These are phyloP conservation scores for Quercus bicolor DNA, from an alignment of 306 rosid species.

Conservation along the genomic window DNA sequence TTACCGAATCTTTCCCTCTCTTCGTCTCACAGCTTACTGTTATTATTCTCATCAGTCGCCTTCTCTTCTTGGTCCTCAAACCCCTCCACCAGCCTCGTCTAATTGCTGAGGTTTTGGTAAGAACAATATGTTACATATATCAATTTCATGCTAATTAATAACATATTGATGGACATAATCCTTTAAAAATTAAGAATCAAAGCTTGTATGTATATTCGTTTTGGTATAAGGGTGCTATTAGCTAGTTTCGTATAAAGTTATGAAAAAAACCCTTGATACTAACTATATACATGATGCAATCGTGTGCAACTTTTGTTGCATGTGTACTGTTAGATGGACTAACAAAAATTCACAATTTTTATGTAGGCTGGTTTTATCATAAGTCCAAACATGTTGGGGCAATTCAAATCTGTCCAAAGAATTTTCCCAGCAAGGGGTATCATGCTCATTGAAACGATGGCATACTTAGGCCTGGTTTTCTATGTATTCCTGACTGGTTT, in stretches of 20 bases:
- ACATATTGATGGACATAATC: no score
- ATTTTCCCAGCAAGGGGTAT: constrained; percentile 7
- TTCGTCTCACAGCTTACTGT: constrained; percentile 14
- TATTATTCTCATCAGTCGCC: not conserved
- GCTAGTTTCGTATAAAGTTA: no score
- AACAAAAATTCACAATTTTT: not conserved
- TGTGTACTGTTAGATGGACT: not conserved
- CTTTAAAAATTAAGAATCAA: no score
- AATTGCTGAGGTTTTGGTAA: constrained; percentile 26
- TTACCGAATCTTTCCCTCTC: not conserved
- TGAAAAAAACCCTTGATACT: no score
- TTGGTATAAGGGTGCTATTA: no score
- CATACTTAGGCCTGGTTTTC: constrained; percentile 27
- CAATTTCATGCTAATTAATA: not conserved
- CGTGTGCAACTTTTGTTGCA: not conserved
- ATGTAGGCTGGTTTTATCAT: constrained; percentile 32
- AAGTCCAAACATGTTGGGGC: constrained; percentile 13
- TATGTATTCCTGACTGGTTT: constrained; percentile 37
- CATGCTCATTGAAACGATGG: constrained; percentile 7
- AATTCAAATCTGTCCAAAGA: fast-evolving
- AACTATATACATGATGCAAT: no score
- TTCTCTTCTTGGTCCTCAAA: not conserved
- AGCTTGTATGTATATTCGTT: no score
- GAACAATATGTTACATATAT: not conserved
- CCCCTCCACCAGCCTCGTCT: constrained; percentile 39